These are phyloP conservation scores for Geotrichum histeridarum DNA, from an alignment of 1,139 yeast species.

Conservation along the genomic window DNA sequence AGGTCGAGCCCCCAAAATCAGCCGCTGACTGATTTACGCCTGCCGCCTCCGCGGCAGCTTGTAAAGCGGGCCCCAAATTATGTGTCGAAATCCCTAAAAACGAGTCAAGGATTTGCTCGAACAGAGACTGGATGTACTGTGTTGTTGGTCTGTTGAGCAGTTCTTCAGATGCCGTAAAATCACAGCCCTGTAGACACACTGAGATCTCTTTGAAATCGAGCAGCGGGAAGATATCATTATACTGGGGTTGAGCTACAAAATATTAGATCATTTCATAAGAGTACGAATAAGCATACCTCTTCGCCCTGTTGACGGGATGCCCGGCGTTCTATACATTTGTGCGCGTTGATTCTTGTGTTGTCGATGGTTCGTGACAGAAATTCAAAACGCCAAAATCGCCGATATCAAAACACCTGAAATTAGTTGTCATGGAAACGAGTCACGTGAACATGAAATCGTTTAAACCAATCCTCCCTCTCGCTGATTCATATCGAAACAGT, in stretches of 20 bases:
- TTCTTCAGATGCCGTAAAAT: conserved; percentile 54
- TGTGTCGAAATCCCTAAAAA: conserved; percentile 59
- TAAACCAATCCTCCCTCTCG: no score
- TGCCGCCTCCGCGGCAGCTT: conserved; percentile 26
- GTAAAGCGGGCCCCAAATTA: conserved; percentile 37
- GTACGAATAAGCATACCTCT: conserved; percentile 12
- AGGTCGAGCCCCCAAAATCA: conserved; percentile 34
- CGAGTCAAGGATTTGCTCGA: conserved; percentile 67
- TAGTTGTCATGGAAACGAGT: not conserved
- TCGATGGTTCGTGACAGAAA: not conserved
- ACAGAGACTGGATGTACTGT: conserved; percentile 54
- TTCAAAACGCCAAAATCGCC: not conserved
- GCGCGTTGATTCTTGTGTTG: conserved; percentile 7
- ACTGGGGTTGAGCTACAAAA: conserved; percentile 19
- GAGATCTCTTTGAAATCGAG: conserved; percentile 62
- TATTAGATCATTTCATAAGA: not conserved
- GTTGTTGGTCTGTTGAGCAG: conserved; percentile 61
- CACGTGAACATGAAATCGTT: not conserved
- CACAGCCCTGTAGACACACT: conserved; percentile 58
- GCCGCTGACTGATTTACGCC: conserved; percentile 28
- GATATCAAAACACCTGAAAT: not conserved
- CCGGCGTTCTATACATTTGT: conserved; percentile 11
- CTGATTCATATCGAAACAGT: no score
- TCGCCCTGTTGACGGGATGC: conserved; percentile 15
- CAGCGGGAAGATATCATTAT: conserved; percentile 52